Evolutionary conservation across 306 rosid genomes (phyloP).

Genomic region (Dryas alaskensis): DNA sequence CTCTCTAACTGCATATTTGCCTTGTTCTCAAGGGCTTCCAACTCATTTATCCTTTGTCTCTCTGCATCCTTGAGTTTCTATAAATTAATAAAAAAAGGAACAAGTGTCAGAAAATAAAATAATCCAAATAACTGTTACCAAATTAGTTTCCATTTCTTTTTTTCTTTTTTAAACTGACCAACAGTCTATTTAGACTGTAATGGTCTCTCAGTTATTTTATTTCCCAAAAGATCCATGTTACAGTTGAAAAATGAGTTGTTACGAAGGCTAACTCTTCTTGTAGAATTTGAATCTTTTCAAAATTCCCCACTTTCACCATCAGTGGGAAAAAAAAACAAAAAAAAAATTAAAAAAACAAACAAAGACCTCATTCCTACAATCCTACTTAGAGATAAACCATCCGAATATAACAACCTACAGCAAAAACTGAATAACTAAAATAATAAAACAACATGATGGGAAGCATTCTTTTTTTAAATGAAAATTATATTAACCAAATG

Average conservation of each 20-base stretch:
- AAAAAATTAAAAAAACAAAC: not conserved
- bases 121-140: not conserved
- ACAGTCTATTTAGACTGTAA: not conserved
- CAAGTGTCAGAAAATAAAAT: not conserved
- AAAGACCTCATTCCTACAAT: not conserved
- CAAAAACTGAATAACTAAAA: too few species aligned
- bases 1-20: conserved; percentile 88
- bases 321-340: not conserved
- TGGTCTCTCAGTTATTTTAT: not conserved
- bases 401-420: not conserved
- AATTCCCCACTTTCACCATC: not conserved
- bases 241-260: not conserved
- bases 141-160: not conserved
- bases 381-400: not conserved
- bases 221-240: not conserved
- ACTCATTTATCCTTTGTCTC: conserved; percentile 61
- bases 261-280: not conserved
- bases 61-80: conserved; percentile 82
- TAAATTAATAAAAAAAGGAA: conserved; percentile 23
- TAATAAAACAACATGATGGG: too few species aligned
- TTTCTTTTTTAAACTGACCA: not conserved
- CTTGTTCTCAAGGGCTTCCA: conserved; percentile 76
- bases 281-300: not conserved
- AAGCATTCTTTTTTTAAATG: too few species aligned
- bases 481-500: too few species aligned